Evolutionary conservation across 805 yeast genomes (phyloP).

Genomic region (Wickerhamiella cacticola): DNA sequence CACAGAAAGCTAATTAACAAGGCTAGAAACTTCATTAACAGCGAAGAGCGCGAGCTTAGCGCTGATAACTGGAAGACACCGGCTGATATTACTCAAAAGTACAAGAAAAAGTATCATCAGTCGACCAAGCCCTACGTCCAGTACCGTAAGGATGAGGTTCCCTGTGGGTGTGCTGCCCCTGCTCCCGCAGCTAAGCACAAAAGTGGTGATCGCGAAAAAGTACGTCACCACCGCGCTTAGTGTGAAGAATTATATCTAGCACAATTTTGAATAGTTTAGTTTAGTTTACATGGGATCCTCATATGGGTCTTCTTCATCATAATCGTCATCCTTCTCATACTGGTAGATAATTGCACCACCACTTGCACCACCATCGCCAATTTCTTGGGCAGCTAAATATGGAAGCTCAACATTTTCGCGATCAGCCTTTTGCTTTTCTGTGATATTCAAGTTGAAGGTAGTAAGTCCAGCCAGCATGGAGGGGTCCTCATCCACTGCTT

Average conservation of each 20-base stretch:
- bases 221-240: neutral
- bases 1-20: conserved; percentile 5
- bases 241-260: too few relatives aligned
- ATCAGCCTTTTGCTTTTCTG: conserved; percentile 61
- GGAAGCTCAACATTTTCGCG: conserved; percentile 82
- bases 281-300: conserved; percentile 57
- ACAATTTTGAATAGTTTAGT: neutral
- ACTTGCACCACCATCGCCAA: conserved; percentile 40
- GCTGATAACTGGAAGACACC: conserved; percentile 6
- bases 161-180: neutral
- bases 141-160: neutral
- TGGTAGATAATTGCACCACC: conserved; percentile 96
- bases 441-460: conserved; percentile 74
- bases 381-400: conserved; percentile 73
- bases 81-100: neutral
- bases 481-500: conserved; percentile 29
- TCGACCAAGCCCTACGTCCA: neutral
- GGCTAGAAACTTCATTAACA: conserved; percentile 5
- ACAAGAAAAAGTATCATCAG: neutral
- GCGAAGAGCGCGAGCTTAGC: conserved; percentile 2
- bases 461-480: conserved; percentile 60
- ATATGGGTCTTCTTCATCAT: conserved; percentile 95
- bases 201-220: neutral
- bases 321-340: conserved; percentile 93
- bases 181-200: neutral